phyloP scores from a whole-genome alignment of 441 rosid genomes.

The Gossypium trilobum region DNA sequence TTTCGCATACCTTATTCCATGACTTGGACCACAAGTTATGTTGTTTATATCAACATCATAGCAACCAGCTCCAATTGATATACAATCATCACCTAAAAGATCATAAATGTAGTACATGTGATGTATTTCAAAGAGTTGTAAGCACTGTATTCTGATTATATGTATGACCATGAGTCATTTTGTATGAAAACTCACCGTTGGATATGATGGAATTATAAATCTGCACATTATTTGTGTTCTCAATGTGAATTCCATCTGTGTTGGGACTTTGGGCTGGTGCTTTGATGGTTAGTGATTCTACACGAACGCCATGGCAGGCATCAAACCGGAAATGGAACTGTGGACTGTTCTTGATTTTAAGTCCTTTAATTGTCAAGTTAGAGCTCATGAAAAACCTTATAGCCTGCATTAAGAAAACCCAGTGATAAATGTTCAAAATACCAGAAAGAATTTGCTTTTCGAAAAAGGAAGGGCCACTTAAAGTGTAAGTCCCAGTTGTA shows the following conservation, averaged over 20 bases:
- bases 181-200: conserved; percentile 31
- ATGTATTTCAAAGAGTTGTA: not conserved
- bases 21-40: conserved; percentile 74
- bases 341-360: conserved; percentile 50
- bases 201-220: conserved; percentile 47
- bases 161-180: not conserved
- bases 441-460: not conserved
- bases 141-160: not conserved
- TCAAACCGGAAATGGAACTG: conserved; percentile 75
- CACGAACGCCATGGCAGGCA: conserved; percentile 44
- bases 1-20: conserved; percentile 57
- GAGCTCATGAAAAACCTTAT: conserved; percentile 67
- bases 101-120: not conserved
- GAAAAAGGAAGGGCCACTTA: not conserved
- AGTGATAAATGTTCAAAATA: not conserved
- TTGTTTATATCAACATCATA: conserved; percentile 49
- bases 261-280: conserved; percentile 80
- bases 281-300: conserved; percentile 45
- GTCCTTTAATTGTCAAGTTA: conserved; percentile 44
- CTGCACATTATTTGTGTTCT: conserved; percentile 52
- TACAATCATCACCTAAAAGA: conserved; percentile 39
- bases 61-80: conserved; percentile 61
- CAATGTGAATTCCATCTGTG: conserved; percentile 81
- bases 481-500: conserved; percentile 1
- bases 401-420: conserved; percentile 33